Evolutionary conservation across 164 flowering plant species (phyloP).

Genomic region (Magnolia changhungtana): DNA sequence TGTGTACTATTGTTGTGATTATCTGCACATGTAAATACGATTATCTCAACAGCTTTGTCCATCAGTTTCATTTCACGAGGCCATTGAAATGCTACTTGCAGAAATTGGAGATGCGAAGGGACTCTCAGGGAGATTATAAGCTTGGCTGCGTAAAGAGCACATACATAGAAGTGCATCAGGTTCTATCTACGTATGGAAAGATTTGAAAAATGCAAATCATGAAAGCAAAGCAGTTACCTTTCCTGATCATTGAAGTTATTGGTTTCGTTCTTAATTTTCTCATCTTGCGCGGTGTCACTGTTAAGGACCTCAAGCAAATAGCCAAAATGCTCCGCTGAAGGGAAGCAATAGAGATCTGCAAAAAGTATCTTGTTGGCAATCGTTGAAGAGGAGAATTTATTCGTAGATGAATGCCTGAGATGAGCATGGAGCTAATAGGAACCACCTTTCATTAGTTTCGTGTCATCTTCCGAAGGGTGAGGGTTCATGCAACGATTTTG

Average conservation of each 20-base stretch:
- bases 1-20: background rate
- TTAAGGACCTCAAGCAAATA: background rate
- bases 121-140: background rate
- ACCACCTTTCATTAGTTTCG: background rate
- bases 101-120: background rate
- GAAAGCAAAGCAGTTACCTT: background rate
- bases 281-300: background rate
- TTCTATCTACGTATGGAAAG: background rate
- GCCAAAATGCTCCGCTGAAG: background rate
- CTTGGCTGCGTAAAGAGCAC: background rate
- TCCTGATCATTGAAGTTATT: background rate
- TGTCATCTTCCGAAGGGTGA: background rate
- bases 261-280: background rate
- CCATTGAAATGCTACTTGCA: background rate
- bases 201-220: background rate
- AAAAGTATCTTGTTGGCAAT: background rate
- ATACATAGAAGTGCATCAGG: background rate
- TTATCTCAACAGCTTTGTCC: background rate
- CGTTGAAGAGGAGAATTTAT: background rate
- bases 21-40: background rate
- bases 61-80: background rate
- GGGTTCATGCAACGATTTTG: background rate
- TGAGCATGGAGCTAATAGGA: background rate
- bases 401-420: background rate
- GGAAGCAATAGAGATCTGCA: background rate